These are phyloP conservation scores for Colletotrichum lentis DNA, from an alignment of 2,329 filamentous ascomycete species.

Conservation along the genomic window DNA sequence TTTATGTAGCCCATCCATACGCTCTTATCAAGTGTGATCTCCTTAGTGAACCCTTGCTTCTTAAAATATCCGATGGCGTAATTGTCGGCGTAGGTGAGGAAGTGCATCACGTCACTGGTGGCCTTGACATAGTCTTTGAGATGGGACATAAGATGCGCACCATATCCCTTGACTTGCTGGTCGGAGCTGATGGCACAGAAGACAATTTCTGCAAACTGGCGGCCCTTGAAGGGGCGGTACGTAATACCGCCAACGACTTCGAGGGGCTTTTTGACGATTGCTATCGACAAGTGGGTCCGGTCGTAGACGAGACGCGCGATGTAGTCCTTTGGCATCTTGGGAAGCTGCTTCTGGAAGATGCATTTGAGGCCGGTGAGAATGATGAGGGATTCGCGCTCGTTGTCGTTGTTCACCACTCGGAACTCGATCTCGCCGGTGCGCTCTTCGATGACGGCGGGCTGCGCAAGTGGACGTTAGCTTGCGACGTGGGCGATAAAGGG, in stretches of 20 bases:
- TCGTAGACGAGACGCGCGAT: slow-evolving; percentile 98
- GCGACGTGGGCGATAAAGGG: not conserved
- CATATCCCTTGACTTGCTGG: slow-evolving; percentile 98
- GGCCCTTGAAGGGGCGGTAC: slow-evolving; percentile 90
- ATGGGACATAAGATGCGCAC: slow-evolving; percentile 97
- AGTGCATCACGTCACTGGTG: slow-evolving; percentile 97
- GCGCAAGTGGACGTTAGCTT: slow-evolving; percentile 37
- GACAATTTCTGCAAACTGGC: slow-evolving; percentile 96
- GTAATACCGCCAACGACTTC: slow-evolving; percentile 98
- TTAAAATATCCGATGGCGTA: slow-evolving; percentile 99
- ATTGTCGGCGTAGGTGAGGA: slow-evolving; percentile 97
- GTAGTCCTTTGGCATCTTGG: slow-evolving; percentile 99
- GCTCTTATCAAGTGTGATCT: slow-evolving; percentile 88
- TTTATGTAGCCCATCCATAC: slow-evolving; percentile 99
- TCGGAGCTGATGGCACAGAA: slow-evolving; percentile 98
- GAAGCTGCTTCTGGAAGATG: slow-evolving; percentile 97
- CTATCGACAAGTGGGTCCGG: slow-evolving; percentile 92
- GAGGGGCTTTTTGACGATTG: slow-evolving; percentile 94
- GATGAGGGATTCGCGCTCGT: slow-evolving; percentile 84
- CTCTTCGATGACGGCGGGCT: slow-evolving; percentile 93
- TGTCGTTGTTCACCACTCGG: slow-evolving; percentile 97
- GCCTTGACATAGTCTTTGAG: slow-evolving; percentile 98
- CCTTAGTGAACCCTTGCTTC: slow-evolving; percentile 98
- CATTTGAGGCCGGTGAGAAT: slow-evolving; percentile 96
- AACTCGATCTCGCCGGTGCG: slow-evolving; percentile 95